phyloP scores from a whole-genome alignment of 768 basidiomycete genomes.

The Atractiella rhizophila region DNA sequence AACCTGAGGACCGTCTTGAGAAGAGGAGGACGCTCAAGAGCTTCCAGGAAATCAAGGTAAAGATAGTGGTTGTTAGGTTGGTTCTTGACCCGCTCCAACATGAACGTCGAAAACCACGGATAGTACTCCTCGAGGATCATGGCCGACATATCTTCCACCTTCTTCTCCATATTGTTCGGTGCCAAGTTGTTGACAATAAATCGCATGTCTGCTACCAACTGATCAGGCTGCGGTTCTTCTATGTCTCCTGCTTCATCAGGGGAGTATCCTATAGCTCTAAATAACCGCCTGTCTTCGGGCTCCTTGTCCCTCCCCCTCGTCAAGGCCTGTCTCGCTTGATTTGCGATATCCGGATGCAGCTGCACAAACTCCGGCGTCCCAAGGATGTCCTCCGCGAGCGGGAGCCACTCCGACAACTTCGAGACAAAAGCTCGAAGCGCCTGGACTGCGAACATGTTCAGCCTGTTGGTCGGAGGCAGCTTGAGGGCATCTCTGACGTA shows the following conservation, averaged over 20 bases:
- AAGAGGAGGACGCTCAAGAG: constrained; percentile 41
- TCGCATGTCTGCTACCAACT: constrained; percentile 73
- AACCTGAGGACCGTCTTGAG: constrained; percentile 69
- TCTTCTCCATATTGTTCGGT: constrained; percentile 69
- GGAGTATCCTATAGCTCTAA: constrained; percentile 56
- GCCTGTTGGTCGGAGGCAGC: constrained; percentile 67
- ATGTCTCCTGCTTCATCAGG: constrained; percentile 33
- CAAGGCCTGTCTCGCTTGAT: constrained; percentile 13
- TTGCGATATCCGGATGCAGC: constrained; percentile 41
- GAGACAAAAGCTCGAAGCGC: constrained; percentile 69
- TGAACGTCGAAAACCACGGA: constrained; percentile 91
- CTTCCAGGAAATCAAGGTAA: constrained; percentile 79
- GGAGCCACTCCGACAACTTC: constrained; percentile 71
- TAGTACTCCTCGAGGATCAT: constrained; percentile 61
- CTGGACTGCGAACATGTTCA: constrained; percentile 85
- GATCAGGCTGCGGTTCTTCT: constrained; percentile 45
- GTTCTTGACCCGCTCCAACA: constrained; percentile 79
- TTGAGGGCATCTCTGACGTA: constrained; percentile 85
- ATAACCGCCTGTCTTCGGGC: constrained; percentile 21
- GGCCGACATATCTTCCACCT: constrained; percentile 60
- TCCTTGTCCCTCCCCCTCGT: constrained; percentile 13
- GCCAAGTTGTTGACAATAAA: constrained; percentile 98
- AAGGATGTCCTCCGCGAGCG: constrained; percentile 65
- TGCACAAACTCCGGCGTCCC: constrained; percentile 68
- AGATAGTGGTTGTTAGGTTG: constrained; percentile 93